Evolutionary conservation across 805 yeast genomes (phyloP).

Genomic region (Pichia cabralensis): DNA sequence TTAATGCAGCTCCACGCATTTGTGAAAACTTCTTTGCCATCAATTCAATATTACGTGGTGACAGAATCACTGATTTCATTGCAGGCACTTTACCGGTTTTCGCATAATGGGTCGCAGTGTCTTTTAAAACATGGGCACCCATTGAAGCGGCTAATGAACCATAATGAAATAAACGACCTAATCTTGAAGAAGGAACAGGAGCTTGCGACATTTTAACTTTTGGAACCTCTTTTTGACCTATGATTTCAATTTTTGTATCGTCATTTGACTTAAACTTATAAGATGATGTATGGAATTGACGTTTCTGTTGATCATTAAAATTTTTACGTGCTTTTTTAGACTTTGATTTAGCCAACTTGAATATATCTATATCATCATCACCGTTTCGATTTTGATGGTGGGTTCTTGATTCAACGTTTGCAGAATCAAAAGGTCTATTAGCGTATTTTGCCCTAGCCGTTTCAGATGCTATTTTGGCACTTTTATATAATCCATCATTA

Average conservation of each 20-base stretch:
- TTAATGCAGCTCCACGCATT: constrained; percentile 98
- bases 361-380: constrained; percentile 21
- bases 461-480: constrained; percentile 18
- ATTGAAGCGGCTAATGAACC: constrained; percentile 89
- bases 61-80: constrained; percentile 52
- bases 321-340: constrained; percentile 13
- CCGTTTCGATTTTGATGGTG: constrained; percentile 1
- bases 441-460: constrained; percentile 14
- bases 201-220: constrained; percentile 46
- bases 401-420: constrained; percentile 6
- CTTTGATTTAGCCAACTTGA: constrained; percentile 24
- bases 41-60: constrained; percentile 76
- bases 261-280: constrained; percentile 1
- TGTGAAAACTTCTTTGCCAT: constrained; percentile 80
- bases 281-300: constrained; percentile 8
- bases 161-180: constrained; percentile 87
- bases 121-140: constrained; percentile 74
- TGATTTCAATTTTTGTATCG: constrained; percentile 4
- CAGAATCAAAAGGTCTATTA: constrained; percentile 10
- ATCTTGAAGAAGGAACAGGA: constrained; percentile 75
- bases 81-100: constrained; percentile 34
- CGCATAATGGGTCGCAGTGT: constrained; percentile 62
- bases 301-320: constrained; percentile 6
- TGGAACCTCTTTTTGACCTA: constrained; percentile 28
- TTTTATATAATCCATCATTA: constrained; percentile 19